Base-by-base conservation (phyloP, 495 filamentous ascomycete species). In the Penicillium dipodomyicola region DNA sequence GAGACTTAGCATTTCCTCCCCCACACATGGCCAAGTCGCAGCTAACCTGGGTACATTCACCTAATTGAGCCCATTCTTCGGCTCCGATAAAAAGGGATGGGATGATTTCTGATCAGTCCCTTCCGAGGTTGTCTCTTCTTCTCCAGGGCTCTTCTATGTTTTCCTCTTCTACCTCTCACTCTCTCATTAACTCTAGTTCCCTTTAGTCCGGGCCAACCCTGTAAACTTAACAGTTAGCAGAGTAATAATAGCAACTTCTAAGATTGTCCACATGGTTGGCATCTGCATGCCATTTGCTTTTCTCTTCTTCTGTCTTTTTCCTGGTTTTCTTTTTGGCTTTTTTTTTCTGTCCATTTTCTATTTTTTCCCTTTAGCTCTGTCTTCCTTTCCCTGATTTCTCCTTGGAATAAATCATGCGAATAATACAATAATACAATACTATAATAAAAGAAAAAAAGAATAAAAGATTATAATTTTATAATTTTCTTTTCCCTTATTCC, bases 241-340 rank as follows among this genome's bases (percentile, higher is more conserved):
- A 30, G 23, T 51, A 43, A 43, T 45, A 48, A 44, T 47, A 54
- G 52, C 14, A 46, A 49, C 54, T 52, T 59, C 72, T 4, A 33
- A 4, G 11, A 4, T 7, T 17, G n/a, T 39, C 35, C 69, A 69
- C 69, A 72, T 75, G 71, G 69, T 73, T 75, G 69, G 71, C 71
- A 75, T 61, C 70, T 73, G 72, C 72, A 67, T 61, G 61, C 62
- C 65, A 65, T 52, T 54, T 49, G 35, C 8, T n/a, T 46, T 42
- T 45, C 44, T 53, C 37, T 49, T 29, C 10, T 25, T 54, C 27
- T 43, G 9, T 49, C 15, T 23, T 14, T 27, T 41, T 54, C 43
- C 44, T 27, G 37, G 27, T 39, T 52, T 32, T 39, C 49, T 32
- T 27, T 54, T 35, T 54, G 33, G n/a, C 6, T 27, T 25, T 19